Evolutionary conservation across 129 eudicot species (phyloP), one percentile per base, ranked within the genome.

Genomic region (Solidago caesia): DNA sequence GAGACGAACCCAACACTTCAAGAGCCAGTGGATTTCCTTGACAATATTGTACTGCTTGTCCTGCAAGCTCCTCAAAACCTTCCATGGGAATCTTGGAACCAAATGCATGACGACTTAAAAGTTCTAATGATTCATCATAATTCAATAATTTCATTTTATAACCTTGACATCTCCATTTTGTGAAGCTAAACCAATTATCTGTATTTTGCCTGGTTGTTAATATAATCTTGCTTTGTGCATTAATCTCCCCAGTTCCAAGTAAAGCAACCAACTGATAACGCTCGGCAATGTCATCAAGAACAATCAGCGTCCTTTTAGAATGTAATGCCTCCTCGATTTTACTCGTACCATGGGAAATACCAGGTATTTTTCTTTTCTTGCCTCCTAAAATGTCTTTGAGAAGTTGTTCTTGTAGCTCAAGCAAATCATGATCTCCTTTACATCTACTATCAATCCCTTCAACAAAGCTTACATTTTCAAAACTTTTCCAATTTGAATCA

Each of bases 381-480:
- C 80, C 68, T 2, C 56, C 67, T 8, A 59, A 57, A 46, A 80
- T 68, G 49, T 67, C 74, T 8, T 48, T 39, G 44, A 74, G 51
- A 39, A 80, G 60, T 59, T 74, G 51, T 16, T n/a, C 56, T n/a
- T 67, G 75, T 26, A 80, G 46, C 55, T 13, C n/a, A 80, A 68
- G 41, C 47, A 80, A 27, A 29, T 29, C 39, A 29, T 29, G 39
- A 26, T 74, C 44, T 52, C 49, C 26, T 48, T 73, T 13, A 12
- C 55, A 67, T 55, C 11, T 9, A 13, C 29, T 43, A 65, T 70
- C 55, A 14, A 73, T 45, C 52, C 44, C 44, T n/a, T 61, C 52
- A 8, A 80, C 39, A 51, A 80, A 42, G 8, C 80, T 55, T 11
- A 74, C 46, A 2, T 14, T 62, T 12, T 80, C 80, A 39, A 80